Conservation (phyloP, 73 alveolate genomes). For the Stentor roeselii region DNA sequence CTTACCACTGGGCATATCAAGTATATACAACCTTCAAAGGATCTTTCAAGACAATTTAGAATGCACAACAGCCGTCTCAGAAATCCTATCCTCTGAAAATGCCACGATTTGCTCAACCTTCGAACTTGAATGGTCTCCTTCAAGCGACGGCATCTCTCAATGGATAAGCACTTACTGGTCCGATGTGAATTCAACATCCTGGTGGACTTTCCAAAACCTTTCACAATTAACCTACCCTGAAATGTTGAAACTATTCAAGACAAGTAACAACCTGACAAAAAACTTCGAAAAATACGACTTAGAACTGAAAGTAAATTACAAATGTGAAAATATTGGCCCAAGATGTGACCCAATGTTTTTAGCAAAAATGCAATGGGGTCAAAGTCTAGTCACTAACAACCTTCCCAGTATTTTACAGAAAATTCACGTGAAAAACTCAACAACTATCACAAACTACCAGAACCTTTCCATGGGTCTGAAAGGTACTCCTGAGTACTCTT, state of each 20-base stretch:
- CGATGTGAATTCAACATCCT: constrained; percentile 9
- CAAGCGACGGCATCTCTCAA: background rate
- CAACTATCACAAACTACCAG: background rate
- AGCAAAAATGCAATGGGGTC: constrained; percentile 20
- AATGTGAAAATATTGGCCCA: background rate
- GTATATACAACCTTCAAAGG: background rate
- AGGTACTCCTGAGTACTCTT: constrained; percentile 11
- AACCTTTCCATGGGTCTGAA: background rate
- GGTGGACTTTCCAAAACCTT: constrained; percentile 2
- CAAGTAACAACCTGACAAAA: background rate
- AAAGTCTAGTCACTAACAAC: background rate
- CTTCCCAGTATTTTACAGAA: background rate
- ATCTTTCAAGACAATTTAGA: background rate
- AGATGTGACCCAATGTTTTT: background rate
- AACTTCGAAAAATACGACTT: background rate
- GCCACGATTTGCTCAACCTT: background rate
- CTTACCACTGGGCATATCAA: background rate
- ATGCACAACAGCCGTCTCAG: background rate
- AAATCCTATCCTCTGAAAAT: background rate
- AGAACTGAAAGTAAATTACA: constrained; percentile 12
- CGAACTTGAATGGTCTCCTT: background rate
- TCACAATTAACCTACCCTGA: background rate
- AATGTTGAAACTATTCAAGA: background rate
- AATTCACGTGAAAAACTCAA: background rate
- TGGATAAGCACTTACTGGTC: background rate